Percentiles rank a stretch among this genome's conserved stretches.
phyloP scores from a whole-genome alignment of 1,284 basidiomycete genomes.

The Paramarasmius palmivorus region DNA sequence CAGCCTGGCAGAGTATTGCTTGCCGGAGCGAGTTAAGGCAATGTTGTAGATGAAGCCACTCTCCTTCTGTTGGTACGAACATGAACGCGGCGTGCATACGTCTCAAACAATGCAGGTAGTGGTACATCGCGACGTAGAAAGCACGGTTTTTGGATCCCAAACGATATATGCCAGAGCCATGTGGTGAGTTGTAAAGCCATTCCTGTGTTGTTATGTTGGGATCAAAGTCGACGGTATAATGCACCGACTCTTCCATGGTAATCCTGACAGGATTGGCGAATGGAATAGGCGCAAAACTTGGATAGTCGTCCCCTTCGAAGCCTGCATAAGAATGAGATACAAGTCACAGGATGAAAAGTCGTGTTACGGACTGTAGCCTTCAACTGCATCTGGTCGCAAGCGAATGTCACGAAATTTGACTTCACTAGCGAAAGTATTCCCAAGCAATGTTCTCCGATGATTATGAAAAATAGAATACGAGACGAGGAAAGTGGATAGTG shows the following conservation, averaged over 20 bases:
- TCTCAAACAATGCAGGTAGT: neutral
- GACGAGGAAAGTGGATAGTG: too few relatives aligned
- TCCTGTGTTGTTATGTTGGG: neutral
- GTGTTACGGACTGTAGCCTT: too few relatives aligned
- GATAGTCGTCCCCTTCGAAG: neutral
- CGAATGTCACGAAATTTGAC: too few relatives aligned
- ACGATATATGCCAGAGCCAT: neutral
- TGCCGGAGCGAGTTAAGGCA: constrained; percentile 47
- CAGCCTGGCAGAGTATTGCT: constrained; percentile 39
- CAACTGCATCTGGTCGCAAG: too few relatives aligned
- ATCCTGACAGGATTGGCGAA: neutral
- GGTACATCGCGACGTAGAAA: constrained; percentile 1
- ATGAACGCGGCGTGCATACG: neutral
- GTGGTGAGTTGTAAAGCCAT: constrained; percentile 5
- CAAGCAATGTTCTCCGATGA: too few relatives aligned
- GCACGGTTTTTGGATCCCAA: neutral
- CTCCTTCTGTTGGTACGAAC: neutral
- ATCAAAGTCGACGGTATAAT: neutral
- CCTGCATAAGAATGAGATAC: neutral
- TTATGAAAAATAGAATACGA: too few relatives aligned
- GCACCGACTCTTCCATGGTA: neutral
- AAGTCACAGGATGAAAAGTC: too few relatives aligned
- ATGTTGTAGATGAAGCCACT: constrained; percentile 37
- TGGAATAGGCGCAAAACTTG: neutral
- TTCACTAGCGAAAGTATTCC: too few relatives aligned